Base-by-base conservation (phyloP, 192 early-diverging fungal genomes). In the Umbelopsis ramanniana region DNA sequence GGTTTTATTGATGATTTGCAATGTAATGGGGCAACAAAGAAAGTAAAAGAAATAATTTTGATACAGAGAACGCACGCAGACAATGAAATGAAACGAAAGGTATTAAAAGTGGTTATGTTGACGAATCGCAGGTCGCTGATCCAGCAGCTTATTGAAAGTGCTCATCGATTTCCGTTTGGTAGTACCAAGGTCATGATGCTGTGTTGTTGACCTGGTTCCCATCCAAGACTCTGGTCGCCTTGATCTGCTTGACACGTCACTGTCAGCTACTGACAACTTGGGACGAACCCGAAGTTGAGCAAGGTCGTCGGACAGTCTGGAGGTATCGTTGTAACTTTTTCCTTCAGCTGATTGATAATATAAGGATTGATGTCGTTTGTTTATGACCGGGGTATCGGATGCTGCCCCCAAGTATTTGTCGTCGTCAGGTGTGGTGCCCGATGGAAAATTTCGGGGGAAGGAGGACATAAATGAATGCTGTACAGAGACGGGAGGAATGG, bases 71-170 rank as follows among this genome's bases (percentile, higher is more conserved):
- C 40, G 40, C 40, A 63, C 3, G 57, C 15, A 63, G 2, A 37
- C 23, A 6, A 35, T 14, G 29, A 63, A 35, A 15, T 14, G n/a
- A 63, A 37, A 33, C 26, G 23, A 33, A 37, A 37, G 26, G 29
- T 37, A 29, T 63, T 50, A 50, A 50, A 15, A n/a, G 48, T 63
- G 57, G 33, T 37, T 29, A 6, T 63, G 17, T 63, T 63, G 57
- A 63, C 57, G 57, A 35, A 35, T 63, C 11, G 14, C 29, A 19
- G 57, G 23, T 37, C 57, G 57, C 57, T 63, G 57, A 37, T 63
- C 57, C 57, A 63, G 57, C 57, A 63, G 57, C 57, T 63, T 63
- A 8, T 63, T 63, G 17, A 63, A 63, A 17, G 57, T 35, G 11
- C 17, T 26, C 57, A 63, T 17, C 6, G 57, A 63, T 26, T 26